phyloP scores from a whole-genome alignment of 139 green algal species.

The Gonium pectorale region DNA sequence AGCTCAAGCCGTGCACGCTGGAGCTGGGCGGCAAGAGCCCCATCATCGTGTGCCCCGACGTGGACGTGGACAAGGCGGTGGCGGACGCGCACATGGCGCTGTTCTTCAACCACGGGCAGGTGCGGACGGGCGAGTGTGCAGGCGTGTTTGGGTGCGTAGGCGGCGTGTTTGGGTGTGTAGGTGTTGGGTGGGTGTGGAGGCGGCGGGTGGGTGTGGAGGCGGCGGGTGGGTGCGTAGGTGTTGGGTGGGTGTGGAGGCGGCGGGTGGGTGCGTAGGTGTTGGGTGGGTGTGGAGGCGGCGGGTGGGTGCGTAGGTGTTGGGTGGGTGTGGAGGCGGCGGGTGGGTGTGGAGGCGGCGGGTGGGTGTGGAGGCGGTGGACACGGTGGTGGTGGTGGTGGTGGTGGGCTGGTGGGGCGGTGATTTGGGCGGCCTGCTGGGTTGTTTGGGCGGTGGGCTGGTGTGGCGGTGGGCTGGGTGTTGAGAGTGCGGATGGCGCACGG shows the following conservation, averaged over 20 bases:
- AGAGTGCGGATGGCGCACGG: no score
- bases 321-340: no score
- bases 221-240: background rate
- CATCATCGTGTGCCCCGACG: slow-evolving; percentile 75
- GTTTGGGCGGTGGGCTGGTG: no score
- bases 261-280: background rate
- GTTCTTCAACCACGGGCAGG: slow-evolving; percentile 82
- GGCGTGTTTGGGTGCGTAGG: background rate
- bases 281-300: no score
- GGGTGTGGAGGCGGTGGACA: no score
- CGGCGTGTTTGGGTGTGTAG: background rate
- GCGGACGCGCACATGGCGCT: slow-evolving; percentile 74
- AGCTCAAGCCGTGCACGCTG: slow-evolving; percentile 71
- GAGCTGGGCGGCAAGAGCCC: slow-evolving; percentile 84
- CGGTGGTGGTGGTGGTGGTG: no score
- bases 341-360: no score
- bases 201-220: background rate
- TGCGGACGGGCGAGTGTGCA: background rate
- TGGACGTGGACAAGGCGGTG: slow-evolving; percentile 66
- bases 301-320: background rate
- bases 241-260: background rate
- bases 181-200: background rate
- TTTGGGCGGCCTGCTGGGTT: no score
- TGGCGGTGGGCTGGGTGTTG: no score
- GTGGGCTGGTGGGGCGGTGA: no score